Evolutionary conservation across 371 early-diverging fungal genomes (phyloP).

Genomic region (Mucor racemosus): DNA sequence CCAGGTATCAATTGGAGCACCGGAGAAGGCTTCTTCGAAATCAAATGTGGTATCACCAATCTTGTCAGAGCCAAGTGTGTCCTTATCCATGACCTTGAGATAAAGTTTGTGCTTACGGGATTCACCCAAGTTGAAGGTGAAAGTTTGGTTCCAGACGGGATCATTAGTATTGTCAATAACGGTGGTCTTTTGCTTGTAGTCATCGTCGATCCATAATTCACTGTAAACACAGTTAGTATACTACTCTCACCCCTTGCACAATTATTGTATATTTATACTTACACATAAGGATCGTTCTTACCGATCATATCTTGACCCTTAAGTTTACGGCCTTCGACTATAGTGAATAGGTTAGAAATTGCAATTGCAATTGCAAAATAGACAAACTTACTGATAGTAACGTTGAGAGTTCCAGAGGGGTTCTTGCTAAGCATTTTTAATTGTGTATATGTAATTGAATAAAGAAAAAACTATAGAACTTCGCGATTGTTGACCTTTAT

Average conservation of each 20-base stretch:
- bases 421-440: constrained; percentile 28
- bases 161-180: constrained; percentile 53
- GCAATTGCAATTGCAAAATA: neutral
- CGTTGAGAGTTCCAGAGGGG: constrained; percentile 28
- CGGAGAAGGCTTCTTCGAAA: constrained; percentile 32
- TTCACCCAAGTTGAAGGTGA: constrained; percentile 31
- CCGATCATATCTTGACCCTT: constrained; percentile 32
- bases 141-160: constrained; percentile 43
- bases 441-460: neutral
- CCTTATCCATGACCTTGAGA: constrained; percentile 46
- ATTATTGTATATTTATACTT: constrained; percentile 12
- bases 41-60: constrained; percentile 42
- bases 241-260: neutral
- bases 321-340: constrained; percentile 37
- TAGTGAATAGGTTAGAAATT: neutral
- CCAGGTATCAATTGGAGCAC: constrained; percentile 40
- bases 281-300: constrained; percentile 36
- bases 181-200: constrained; percentile 49
- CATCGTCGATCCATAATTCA: constrained; percentile 32
- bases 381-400: constrained; percentile 33
- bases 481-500: constrained; percentile 9
- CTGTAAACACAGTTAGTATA: constrained; percentile 7
- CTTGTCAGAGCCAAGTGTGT: constrained; percentile 35
- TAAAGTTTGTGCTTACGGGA: constrained; percentile 36
- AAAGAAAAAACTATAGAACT: neutral